These are phyloP conservation scores for Chamaenerion angustifolium DNA, from an alignment of 345 rosid species.

Conservation along the genomic window DNA sequence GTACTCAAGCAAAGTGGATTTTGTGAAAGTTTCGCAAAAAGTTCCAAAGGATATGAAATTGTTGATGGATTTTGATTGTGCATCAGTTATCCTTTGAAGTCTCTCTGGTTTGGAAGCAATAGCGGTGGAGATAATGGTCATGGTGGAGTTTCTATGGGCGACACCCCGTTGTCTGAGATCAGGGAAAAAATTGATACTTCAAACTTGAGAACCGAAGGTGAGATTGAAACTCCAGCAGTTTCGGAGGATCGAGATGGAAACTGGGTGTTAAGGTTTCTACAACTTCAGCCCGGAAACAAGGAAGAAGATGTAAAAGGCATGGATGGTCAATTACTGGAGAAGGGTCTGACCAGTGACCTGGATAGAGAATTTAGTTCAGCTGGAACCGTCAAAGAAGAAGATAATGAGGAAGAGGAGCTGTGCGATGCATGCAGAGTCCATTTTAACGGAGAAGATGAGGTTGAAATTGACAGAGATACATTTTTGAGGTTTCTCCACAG, in stretches of 20 bases:
- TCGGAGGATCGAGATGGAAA: slow-evolving; percentile 32
- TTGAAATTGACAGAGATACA: slow-evolving; percentile 48
- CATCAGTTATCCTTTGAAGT: slow-evolving; percentile 28
- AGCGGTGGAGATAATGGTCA: slow-evolving; percentile 17
- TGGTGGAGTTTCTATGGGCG: slow-evolving; percentile 47
- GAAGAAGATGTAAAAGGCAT: slow-evolving; percentile 19
- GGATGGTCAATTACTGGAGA: slow-evolving; percentile 4
- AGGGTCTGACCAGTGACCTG: neutral
- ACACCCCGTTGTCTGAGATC: slow-evolving; percentile 38
- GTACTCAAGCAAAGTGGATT: too few species aligned
- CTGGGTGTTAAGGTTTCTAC: slow-evolving; percentile 91
- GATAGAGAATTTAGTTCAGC: neutral
- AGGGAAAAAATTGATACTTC: slow-evolving; percentile 14
- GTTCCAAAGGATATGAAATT: too few species aligned
- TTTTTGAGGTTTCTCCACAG: slow-evolving; percentile 58
- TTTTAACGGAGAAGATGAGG: slow-evolving; percentile 23
- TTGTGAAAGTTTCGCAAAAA: too few species aligned
- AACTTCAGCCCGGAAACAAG: slow-evolving; percentile 49
- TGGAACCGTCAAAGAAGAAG: neutral
- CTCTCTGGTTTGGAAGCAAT: slow-evolving; percentile 33
- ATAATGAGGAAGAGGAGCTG: slow-evolving; percentile 18
- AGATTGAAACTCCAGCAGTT: slow-evolving; percentile 5
- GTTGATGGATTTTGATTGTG: too few species aligned
- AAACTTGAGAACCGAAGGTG: slow-evolving; percentile 12
- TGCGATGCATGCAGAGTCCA: slow-evolving; percentile 39